Conservation (phyloP, 805 yeast genomes). For the Wickerhamomyces tratensis region DNA sequence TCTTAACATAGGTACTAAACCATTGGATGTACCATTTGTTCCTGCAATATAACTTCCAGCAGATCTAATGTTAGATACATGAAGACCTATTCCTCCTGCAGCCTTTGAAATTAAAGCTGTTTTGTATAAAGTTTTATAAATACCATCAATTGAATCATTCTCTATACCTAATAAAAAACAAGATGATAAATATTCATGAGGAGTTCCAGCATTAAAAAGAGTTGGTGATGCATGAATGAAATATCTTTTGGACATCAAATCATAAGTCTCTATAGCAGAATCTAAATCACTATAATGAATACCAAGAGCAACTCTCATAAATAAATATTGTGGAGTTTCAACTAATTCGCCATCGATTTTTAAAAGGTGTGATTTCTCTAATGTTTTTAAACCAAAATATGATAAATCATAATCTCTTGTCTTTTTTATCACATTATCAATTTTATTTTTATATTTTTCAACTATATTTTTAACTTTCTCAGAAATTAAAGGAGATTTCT, state of each 20-base stretch:
- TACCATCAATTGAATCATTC: slow-evolving; percentile 94
- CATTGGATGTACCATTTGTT: slow-evolving; percentile 87
- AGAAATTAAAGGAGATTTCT: slow-evolving; percentile 52
- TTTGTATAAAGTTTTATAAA: slow-evolving; percentile 79
- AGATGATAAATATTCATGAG: slow-evolving; percentile 77
- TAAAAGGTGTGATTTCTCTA: slow-evolving; percentile 77
- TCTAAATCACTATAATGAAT: slow-evolving; percentile 67
- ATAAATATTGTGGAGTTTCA: slow-evolving; percentile 87
- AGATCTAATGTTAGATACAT: slow-evolving; percentile 78
- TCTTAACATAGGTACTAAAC: slow-evolving; percentile 91
- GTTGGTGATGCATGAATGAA: slow-evolving; percentile 97
- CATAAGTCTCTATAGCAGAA: slow-evolving; percentile 70
- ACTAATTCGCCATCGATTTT: slow-evolving; percentile 55
- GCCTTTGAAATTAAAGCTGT: slow-evolving; percentile 88
- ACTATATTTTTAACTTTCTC: slow-evolving; percentile 57
- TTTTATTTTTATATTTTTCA: slow-evolving; percentile 47
- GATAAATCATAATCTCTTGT: slow-evolving; percentile 72
- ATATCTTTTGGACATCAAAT: slow-evolving; percentile 76
- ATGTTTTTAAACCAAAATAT: slow-evolving; percentile 88
- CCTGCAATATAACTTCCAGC: slow-evolving; percentile 85
- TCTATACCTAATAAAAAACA: slow-evolving; percentile 88
- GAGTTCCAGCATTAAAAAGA: slow-evolving; percentile 86
- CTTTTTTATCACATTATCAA: slow-evolving; percentile 65
- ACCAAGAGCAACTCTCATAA: slow-evolving; percentile 88
- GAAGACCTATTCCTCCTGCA: slow-evolving; percentile 94